A percentile compares a stretch with the other conserved stretches of the same genome.
Evolutionary conservation across 352 stramenopile genomes (phyloP).

Genomic region (Globisporangium spiculum): DNA sequence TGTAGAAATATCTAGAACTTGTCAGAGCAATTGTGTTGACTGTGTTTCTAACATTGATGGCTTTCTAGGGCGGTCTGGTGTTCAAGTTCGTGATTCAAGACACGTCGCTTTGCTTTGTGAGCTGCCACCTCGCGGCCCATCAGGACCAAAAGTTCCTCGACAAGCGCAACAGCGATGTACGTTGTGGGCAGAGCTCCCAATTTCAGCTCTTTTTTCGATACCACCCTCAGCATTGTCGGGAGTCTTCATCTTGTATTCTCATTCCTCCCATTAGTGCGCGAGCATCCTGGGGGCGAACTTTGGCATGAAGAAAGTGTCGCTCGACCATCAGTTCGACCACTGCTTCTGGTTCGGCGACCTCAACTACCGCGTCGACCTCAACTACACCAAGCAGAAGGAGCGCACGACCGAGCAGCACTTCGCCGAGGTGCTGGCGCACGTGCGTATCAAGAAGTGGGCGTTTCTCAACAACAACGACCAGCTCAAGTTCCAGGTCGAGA

Average conservation of each 20-base stretch:
- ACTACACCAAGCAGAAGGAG: conserved; percentile 41
- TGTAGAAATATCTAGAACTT: neutral
- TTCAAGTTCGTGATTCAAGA: conserved; percentile 76
- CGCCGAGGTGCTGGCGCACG: conserved; percentile 52
- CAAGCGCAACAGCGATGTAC: conserved; percentile 81
- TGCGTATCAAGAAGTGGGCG: conserved; percentile 62
- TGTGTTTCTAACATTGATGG: neutral
- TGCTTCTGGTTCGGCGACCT: conserved; percentile 87
- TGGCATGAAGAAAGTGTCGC: conserved; percentile 58
- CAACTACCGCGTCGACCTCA: conserved; percentile 84
- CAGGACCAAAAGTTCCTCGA: conserved; percentile 85
- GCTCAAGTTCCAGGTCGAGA: conserved; percentile 61
- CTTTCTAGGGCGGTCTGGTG: conserved; percentile 58
- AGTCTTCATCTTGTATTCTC: conserved; percentile 4
- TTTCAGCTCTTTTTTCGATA: neutral
- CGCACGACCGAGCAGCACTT: conserved; percentile 69
- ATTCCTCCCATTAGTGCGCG: conserved; percentile 37
- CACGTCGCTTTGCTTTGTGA: conserved; percentile 84
- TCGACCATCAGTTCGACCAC: conserved; percentile 84
- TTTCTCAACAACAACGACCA: conserved; percentile 76
- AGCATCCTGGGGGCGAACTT: conserved; percentile 73
- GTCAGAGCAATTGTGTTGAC: neutral
- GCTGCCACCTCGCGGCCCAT: conserved; percentile 82
- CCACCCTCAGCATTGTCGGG: neutral
- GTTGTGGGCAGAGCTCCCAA: neutral